These are phyloP conservation scores for Stachybotrys echinatus DNA, from an alignment of 2,329 filamentous ascomycete species.

Conservation along the genomic window DNA sequence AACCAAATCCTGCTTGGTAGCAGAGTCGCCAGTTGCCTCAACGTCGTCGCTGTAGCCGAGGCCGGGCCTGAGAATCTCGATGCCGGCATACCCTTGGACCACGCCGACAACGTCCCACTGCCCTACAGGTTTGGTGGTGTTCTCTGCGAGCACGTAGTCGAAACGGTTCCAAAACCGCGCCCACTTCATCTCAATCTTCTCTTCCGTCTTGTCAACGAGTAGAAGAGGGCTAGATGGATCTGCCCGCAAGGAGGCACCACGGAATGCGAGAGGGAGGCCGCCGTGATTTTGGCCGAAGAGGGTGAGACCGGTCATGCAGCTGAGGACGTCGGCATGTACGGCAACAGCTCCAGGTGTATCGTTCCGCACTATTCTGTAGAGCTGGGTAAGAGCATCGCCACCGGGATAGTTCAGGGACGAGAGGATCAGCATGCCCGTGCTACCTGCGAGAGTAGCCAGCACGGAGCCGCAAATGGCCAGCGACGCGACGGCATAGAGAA, in stretches of 20 bases:
- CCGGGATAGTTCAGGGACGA: slow-evolving; percentile 94
- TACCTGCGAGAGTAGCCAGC: slow-evolving; percentile 52
- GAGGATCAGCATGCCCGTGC: slow-evolving; percentile 64
- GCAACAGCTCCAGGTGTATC: slow-evolving; percentile 21
- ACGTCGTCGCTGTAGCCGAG: slow-evolving; percentile 7
- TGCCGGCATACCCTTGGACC: slow-evolving; percentile 52
- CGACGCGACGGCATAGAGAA: slow-evolving; percentile 49
- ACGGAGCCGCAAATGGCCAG: slow-evolving; percentile 54
- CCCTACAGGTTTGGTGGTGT: slow-evolving; percentile 39
- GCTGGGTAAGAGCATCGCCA: slow-evolving; percentile 64
- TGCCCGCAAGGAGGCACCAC: slow-evolving; percentile 7
- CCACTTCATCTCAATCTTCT: slow-evolving; percentile 33
- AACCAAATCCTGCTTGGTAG: slow-evolving; percentile 17
- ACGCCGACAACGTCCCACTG: slow-evolving; percentile 52
- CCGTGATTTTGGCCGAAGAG: slow-evolving; percentile 52
- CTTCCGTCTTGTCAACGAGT: slow-evolving; percentile 60
- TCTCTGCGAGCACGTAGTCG: slow-evolving; percentile 57
- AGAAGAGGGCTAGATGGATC: slow-evolving; percentile 16
- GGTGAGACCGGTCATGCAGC: slow-evolving; percentile 67
- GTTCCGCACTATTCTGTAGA: slow-evolving; percentile 32
- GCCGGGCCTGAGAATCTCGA: slow-evolving; percentile 52
- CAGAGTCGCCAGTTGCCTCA: slow-evolving; percentile 1
- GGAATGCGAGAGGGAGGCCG: slow-evolving; percentile 28
- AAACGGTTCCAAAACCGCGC: slow-evolving; percentile 58
- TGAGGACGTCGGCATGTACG: slow-evolving; percentile 60